Base-by-base conservation (phyloP, 305 asterid species). In the Rubia occidens region DNA sequence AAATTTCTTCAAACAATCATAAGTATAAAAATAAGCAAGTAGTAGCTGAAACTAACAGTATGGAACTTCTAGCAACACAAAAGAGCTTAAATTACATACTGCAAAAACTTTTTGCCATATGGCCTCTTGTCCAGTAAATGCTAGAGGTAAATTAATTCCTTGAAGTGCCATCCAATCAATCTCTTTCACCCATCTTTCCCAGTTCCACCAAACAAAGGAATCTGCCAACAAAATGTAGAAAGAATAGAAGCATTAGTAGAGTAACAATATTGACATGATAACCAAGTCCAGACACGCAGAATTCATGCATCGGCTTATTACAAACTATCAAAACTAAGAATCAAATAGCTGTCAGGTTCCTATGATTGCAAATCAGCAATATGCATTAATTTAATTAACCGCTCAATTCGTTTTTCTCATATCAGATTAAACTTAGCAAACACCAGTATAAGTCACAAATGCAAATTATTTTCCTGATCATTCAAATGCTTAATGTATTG, bases 171-270 rank as follows among this genome's bases (percentile, higher is more conserved):
- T 93, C 98, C 98, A 93, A 67, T 93, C 98, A 40, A 93, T 84
- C 82, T 93, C 98, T 78, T 90, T 93, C 84, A 87, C 98, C 97
- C 98, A 93, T 85, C 98, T 90, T 84, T 80, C 82, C 98, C 97
- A 93, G 75, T 88, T 90, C 98, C 98, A 93, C 98, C 98, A 93
- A 76, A 87, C 97, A 79, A 84, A 93, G 60, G 98, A 93, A 85
- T 93, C 98, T 93, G 89, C 80, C 74, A 72, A 67, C 71, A 68
- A 49, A 70, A 72, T 55, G 43, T 40, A 67, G 32, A 68, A 40
- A 14, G 71, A 17, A 54, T 40, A 39, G 59, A 9, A 18, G 58
- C 21, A 69, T 13, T n/a, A 56, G 66, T 68, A n/a, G 24, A 43
- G 17, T 39, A 37, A 11, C 35, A 37, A 60, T 40, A 11, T 35